Percentiles rank a stretch among this genome's conserved stretches.
Evolutionary conservation across 345 rosid species (phyloP).

Genomic region (Mangifera indica): DNA sequence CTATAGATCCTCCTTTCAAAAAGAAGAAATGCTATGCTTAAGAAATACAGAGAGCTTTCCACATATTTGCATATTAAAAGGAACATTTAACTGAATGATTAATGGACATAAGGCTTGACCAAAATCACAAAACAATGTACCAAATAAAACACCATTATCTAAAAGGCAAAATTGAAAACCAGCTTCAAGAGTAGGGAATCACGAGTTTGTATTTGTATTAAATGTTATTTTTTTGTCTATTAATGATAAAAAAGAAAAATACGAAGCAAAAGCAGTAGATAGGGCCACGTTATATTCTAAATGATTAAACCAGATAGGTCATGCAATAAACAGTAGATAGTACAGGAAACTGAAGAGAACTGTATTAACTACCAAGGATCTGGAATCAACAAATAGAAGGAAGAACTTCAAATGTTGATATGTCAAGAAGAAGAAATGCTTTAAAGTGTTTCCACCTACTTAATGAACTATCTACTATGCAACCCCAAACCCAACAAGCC

Average conservation of each 20-base stretch:
- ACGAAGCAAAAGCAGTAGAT: not conserved
- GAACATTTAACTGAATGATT: not conserved
- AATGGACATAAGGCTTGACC: not conserved
- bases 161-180: not conserved
- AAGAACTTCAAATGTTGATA: not conserved
- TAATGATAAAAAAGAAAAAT: not conserved
- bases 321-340: not conserved
- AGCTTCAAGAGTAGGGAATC: not conserved
- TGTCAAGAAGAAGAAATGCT: not conserved
- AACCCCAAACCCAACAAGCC: not conserved
- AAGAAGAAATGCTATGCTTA: not conserved
- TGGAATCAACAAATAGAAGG: not conserved
- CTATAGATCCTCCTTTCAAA: not conserved
- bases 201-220: not conserved
- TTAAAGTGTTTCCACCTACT: not conserved
- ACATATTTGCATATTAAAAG: constrained; percentile 3
- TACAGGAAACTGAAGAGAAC: not conserved
- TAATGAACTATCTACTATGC: not conserved
- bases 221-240: not conserved
- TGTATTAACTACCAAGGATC: not conserved
- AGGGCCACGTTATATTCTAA: not conserved
- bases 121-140: not conserved
- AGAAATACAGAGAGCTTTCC: not conserved
- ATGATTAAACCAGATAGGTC: not conserved
- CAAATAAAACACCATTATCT: not conserved